These are phyloP conservation scores for Boletus pseudopeckii DNA, from an alignment of 768 basidiomycete species.

Conservation along the genomic window DNA sequence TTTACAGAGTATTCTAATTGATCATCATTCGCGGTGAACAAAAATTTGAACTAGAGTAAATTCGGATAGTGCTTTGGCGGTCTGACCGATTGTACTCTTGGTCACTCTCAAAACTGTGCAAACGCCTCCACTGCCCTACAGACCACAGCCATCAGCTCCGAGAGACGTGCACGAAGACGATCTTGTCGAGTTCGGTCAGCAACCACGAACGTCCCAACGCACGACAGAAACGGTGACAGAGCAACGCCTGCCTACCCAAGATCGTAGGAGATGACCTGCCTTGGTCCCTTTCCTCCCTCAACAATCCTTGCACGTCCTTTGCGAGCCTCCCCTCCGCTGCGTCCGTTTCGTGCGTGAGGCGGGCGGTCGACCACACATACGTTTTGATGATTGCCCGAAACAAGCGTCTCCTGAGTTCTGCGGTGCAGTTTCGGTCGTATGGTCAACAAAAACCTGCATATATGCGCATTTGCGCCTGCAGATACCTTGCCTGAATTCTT, in stretches of 20 bases:
- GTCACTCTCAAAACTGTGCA: conserved; percentile 9
- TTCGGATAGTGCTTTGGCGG: too few relatives aligned
- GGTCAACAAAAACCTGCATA: conserved; percentile 15
- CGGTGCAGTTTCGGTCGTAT: background rate
- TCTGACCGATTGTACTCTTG: too few relatives aligned
- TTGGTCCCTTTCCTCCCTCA: conserved; percentile 27
- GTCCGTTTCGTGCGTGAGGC: conserved; percentile 18
- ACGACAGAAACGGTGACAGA: conserved; percentile 1
- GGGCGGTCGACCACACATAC: conserved; percentile 29
- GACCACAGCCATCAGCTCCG: conserved; percentile 27
- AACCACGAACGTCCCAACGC: background rate
- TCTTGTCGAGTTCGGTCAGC: conserved; percentile 24
- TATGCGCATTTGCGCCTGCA: conserved; percentile 18
- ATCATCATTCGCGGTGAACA: too few relatives aligned
- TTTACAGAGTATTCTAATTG: conserved; percentile 19
- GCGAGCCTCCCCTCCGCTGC: conserved; percentile 10
- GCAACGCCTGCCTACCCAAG: conserved; percentile 23
- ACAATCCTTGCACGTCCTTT: conserved; percentile 15
- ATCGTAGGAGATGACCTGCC: conserved; percentile 32
- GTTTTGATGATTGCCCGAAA: conserved; percentile 10
- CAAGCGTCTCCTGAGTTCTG: conserved; percentile 26
- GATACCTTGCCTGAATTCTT: conserved; percentile 25
- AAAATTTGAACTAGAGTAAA: background rate
- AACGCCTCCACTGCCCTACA: conserved; percentile 27
- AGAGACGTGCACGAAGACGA: conserved; percentile 19